Evolutionary conservation across 2,329 filamentous ascomycete species (phyloP), one percentile per base, ranked within the genome.

Genomic region (Tolypocladium guangdongense): DNA sequence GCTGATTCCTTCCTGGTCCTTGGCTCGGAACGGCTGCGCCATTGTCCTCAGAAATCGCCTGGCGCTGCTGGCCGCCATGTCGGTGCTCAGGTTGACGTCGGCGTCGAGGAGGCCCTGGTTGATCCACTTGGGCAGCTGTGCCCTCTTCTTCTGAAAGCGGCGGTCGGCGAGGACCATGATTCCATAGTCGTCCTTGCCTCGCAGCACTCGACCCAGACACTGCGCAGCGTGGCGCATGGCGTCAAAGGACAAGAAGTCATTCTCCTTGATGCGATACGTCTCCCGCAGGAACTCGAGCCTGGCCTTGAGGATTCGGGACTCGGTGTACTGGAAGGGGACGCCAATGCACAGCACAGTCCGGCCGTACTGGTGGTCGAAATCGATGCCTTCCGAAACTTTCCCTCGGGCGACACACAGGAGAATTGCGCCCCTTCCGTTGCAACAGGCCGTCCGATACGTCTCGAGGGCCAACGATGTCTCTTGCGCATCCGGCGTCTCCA

Each of bases 161-260:
- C 89, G 85, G 68, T 99, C 93, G 2, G 95, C 93, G 32, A 99
- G 78, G 5, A 99, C 92, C 93, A 99, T 99, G 75, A 99, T 89
- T n/a, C 93, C 93, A 69, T 99, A 99, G 70, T 99, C 93, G 66
- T 99, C 95, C 69, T 99, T 99, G 27, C 93, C 93, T 62, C 93
- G 81, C 57, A 99, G 75, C 45, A 99, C 93, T 66, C 93, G 91
- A 16, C 93, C 95, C 2, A 99, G 76, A 64, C 93, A 99, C 67
- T 99, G 93, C 1, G 93, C 92, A 16, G 93, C 93, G 67, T 99
- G 93, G n/a, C 93, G 84, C 92, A 99, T 99, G 24, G 93, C 93
- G 66, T 99, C 93, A 76, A 99, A 99, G 22, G 93, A 97, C 11
- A 99, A 74, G 66, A 99, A 99, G 66, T 99, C 95, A 60, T 96